A percentile compares a stretch with the other conserved stretches of the same genome.
These are phyloP conservation scores for Globisporangium emineosum DNA, from an alignment of 352 stramenopile species.

Conservation along the genomic window DNA sequence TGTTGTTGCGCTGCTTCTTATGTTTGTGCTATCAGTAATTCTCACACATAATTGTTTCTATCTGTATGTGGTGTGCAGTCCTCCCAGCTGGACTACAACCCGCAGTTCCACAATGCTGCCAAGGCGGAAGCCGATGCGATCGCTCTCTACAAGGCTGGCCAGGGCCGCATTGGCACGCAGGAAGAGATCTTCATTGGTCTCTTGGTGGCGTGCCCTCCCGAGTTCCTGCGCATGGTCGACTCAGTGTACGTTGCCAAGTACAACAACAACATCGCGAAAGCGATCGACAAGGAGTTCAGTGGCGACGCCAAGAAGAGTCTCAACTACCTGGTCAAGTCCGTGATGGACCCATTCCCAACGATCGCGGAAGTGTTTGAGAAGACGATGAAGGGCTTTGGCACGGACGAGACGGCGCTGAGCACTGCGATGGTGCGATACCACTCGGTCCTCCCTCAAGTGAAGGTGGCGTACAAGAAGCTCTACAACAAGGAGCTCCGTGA, in stretches of 20 bases:
- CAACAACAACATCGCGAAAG: slow-evolving; percentile 75
- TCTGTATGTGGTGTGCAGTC: slow-evolving; percentile 22
- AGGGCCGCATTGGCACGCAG: slow-evolving; percentile 70
- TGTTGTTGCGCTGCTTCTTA: too few species aligned
- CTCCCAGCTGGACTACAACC: slow-evolving; percentile 48
- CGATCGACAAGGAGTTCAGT: slow-evolving; percentile 81
- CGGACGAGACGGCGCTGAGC: slow-evolving; percentile 54
- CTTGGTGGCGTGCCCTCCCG: slow-evolving; percentile 49
- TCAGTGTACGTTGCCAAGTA: slow-evolving; percentile 74
- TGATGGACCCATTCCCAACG: slow-evolving; percentile 58
- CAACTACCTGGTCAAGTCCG: slow-evolving; percentile 48
- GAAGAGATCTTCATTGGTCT: slow-evolving; percentile 69
- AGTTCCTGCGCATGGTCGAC: slow-evolving; percentile 69
- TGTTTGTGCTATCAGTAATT: too few species aligned
- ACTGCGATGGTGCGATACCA: slow-evolving; percentile 62
- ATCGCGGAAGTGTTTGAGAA: slow-evolving; percentile 72
- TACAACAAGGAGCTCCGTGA: slow-evolving; percentile 62
- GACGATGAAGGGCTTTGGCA: slow-evolving; percentile 72
- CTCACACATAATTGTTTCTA: too few species aligned
- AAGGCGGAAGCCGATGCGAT: slow-evolving; percentile 64
- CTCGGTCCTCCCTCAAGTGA: slow-evolving; percentile 46
- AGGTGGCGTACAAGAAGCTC: slow-evolving; percentile 48
- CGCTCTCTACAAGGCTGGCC: slow-evolving; percentile 72
- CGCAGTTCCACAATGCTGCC: slow-evolving; percentile 53
- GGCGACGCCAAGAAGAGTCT: slow-evolving; percentile 72